phyloP scores from a whole-genome alignment of 2,329 filamentous ascomycete species.

The Diaporthe helianthi region DNA sequence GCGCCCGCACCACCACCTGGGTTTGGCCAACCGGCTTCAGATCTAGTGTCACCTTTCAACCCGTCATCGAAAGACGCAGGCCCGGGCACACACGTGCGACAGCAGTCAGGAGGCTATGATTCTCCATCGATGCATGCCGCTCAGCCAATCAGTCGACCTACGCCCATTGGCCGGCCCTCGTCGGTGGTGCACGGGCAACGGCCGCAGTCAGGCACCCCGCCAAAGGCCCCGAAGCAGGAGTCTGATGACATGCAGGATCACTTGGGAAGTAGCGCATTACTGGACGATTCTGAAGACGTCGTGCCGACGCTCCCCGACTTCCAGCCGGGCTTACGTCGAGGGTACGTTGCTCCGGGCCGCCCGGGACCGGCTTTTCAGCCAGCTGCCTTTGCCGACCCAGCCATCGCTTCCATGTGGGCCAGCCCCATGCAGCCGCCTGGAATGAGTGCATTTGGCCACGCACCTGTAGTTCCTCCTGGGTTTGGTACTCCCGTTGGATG shows the following conservation, averaged over 20 bases:
- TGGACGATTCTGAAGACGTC: slow-evolving; percentile 75
- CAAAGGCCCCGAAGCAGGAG: slow-evolving; percentile 53
- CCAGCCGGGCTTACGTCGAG: slow-evolving; percentile 44
- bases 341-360: slow-evolving; percentile 60
- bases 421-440: slow-evolving; percentile 39
- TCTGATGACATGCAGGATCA: slow-evolving; percentile 79
- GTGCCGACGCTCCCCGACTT: slow-evolving; percentile 33
- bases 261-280: slow-evolving; percentile 86
- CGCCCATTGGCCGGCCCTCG: slow-evolving; percentile 86
- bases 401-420: slow-evolving; percentile 33
- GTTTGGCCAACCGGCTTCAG: slow-evolving; percentile 55
- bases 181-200: slow-evolving; percentile 68
- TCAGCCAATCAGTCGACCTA: slow-evolving; percentile 80
- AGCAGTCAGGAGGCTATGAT: slow-evolving; percentile 76
- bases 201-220: slow-evolving; percentile 39
- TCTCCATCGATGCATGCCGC: slow-evolving; percentile 57
- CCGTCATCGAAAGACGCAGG: slow-evolving; percentile 46
- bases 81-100: slow-evolving; percentile 71
- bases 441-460: slow-evolving; percentile 35
- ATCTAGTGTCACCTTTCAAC: slow-evolving; percentile 49
- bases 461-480: slow-evolving; percentile 54
- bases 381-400: slow-evolving; percentile 42
- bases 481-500: slow-evolving; percentile 49
- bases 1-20: slow-evolving; percentile 59
- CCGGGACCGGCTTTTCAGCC: slow-evolving; percentile 48